phyloP scores from a whole-genome alignment of 768 basidiomycete genomes.

The Baorangia bicolor region DNA sequence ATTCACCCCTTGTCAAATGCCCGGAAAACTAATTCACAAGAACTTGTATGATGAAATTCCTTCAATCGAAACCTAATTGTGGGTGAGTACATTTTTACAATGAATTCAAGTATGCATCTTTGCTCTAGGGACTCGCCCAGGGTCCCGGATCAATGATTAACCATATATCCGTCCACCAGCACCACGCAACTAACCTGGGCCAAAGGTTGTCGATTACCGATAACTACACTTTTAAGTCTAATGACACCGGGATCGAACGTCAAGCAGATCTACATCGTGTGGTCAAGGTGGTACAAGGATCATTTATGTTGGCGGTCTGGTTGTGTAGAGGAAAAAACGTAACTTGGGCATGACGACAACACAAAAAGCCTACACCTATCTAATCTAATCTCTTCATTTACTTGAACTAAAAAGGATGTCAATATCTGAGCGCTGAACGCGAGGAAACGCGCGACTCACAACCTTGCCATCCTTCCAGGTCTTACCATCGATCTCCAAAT shows the following conservation, averaged over 20 bases:
- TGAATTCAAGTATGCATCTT: no score
- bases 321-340: neutral
- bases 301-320: neutral
- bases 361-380: constrained; percentile 25
- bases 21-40: no score
- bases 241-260: neutral
- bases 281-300: neutral
- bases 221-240: neutral
- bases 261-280: neutral
- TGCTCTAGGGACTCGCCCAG: neutral
- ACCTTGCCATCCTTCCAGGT: constrained; percentile 90
- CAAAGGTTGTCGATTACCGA: neutral
- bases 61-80: neutral
- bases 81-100: neutral
- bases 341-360: constrained; percentile 3
- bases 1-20: no score
- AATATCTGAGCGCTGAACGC: neutral
- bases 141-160: neutral
- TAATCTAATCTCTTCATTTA: constrained; percentile 16
- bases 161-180: neutral
- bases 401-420: constrained; percentile 21
- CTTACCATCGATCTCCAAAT: constrained; percentile 85
- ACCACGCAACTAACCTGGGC: neutral
- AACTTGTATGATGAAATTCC: no score
- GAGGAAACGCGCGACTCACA: constrained; percentile 47